phyloP scores from a whole-genome alignment of 768 basidiomycete genomes.

The Collybiopsis confluens region DNA sequence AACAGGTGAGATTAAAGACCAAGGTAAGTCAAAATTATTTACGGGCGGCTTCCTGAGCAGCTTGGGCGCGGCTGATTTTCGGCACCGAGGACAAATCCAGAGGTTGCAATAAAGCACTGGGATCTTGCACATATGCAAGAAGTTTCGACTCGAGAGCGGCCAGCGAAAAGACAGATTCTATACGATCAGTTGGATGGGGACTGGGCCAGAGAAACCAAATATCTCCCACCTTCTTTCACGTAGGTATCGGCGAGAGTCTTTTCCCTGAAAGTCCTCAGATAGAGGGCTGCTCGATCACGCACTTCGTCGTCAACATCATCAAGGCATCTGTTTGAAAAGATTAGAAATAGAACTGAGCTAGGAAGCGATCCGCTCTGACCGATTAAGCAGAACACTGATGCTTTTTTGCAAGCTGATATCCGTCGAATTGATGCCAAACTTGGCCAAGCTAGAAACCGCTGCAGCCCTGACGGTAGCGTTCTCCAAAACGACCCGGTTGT shows the following conservation, averaged over 20 bases:
- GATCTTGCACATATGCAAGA: constrained; percentile 89
- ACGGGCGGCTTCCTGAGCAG: constrained; percentile 86
- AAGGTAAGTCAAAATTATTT: too few relatives aligned
- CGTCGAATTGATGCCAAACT: constrained; percentile 88
- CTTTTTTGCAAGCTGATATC: constrained; percentile 80
- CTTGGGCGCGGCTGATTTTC: constrained; percentile 91
- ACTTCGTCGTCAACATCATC: constrained; percentile 99
- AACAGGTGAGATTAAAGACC: not conserved
- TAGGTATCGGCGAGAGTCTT: constrained; percentile 78
- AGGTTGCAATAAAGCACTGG: constrained; percentile 60
- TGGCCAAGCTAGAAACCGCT: constrained; percentile 90
- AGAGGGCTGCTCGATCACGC: constrained; percentile 94
- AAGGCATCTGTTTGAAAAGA: constrained; percentile 59
- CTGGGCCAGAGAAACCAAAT: not conserved
- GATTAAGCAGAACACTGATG: constrained; percentile 44
- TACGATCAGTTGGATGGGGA: constrained; percentile 3
- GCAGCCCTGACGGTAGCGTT: constrained; percentile 97
- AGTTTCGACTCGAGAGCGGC: constrained; percentile 87
- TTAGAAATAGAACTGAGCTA: not conserved
- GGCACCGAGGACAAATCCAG: constrained; percentile 86
- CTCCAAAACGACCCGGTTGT: constrained; percentile 97
- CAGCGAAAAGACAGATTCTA: constrained; percentile 93
- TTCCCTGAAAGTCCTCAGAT: constrained; percentile 80
- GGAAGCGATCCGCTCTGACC: too few relatives aligned
- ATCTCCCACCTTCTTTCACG: constrained; percentile 79